Conservation (phyloP, 176 grass and related monocot species). For the Eleusine coracana region DNA sequence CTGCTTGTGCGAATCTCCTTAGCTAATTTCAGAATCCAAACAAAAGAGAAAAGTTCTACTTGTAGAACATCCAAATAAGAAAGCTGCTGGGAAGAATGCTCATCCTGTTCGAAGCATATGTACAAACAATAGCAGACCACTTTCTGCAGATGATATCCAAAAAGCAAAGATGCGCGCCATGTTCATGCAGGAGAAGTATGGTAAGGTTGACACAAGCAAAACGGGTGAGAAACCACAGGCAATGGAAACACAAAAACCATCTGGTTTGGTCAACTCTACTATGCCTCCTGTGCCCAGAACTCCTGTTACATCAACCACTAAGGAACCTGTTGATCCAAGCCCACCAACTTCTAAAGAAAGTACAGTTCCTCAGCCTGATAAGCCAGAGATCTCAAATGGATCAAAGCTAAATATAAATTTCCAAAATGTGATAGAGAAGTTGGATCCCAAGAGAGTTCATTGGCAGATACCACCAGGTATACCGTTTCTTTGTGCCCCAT, state of each 20-base stretch:
- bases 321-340: slow-evolving; percentile 35
- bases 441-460: slow-evolving; percentile 66
- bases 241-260: slow-evolving; percentile 38
- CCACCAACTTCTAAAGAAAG: slow-evolving; percentile 37
- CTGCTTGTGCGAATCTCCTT: slow-evolving; percentile 56
- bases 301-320: slow-evolving; percentile 18
- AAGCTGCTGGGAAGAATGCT: slow-evolving; percentile 56
- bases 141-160: slow-evolving; percentile 98
- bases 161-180: slow-evolving; percentile 98
- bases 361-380: slow-evolving; percentile 31
- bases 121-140: slow-evolving; percentile 70
- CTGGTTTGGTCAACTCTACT: slow-evolving; percentile 32
- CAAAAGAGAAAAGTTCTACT: slow-evolving; percentile 83
- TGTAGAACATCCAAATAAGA: slow-evolving; percentile 80
- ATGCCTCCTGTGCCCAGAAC: slow-evolving; percentile 27
- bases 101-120: slow-evolving; percentile 55
- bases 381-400: slow-evolving; percentile 36
- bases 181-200: slow-evolving; percentile 92
- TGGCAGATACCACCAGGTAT: slow-evolving; percentile 96
- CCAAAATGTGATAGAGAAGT: slow-evolving; percentile 55
- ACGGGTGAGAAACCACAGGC: slow-evolving; percentile 44
- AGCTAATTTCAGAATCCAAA: slow-evolving; percentile 80
- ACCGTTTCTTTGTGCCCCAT: slow-evolving; percentile 46
- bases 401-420: slow-evolving; percentile 43
- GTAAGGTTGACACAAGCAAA: slow-evolving; percentile 64